Base-by-base conservation (phyloP, 2,329 filamentous ascomycete genomes). In the Tolypocladium tropicale region DNA sequence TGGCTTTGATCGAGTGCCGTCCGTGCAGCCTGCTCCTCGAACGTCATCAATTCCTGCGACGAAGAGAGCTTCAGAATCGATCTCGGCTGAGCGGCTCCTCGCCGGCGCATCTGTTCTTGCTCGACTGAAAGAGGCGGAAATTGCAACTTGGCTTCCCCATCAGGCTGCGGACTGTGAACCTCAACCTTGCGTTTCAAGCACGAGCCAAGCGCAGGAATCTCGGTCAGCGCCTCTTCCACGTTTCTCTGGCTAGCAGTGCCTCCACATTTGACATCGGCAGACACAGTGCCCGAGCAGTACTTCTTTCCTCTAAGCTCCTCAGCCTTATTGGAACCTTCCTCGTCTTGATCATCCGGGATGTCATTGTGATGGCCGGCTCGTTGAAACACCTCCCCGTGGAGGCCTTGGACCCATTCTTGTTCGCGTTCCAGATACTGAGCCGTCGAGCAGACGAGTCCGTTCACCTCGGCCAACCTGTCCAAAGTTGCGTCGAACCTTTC, bases 71-170 rank as follows among this genome's bases (percentile, higher is more conserved):
- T 73, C 33, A 75, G 53, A 30, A 74, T 74, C 1, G 72, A 69
- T 1, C 66, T 68, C 6, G 69, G 66, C 16, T 60, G 58, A 5
- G 46, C 57, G 3, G 62, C 61, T 52, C 65, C 67, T 36, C 72
- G 64, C 32, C 72, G 67, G 25, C 67, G 65, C 14, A 61, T 59
- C 57, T 73, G 68, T 57, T 75, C 72, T 51, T 74, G 67, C 50
- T 65, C 58, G 34, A 73, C 56, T 1, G 71, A 71, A n/a, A 63
- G 67, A 6, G 68, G 65, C 6, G 58, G 59, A 2, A 59, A 64
- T 3, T 64, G 64, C 10, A 62, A 63, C 2, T 52, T 4, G 21
- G 14, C 36, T 32, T 12, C 18, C 5, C 33, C 56, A 4, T 25
- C 59, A 1, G 70, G 69, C 4, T 34, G 59, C 1, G 70, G 70